Evolutionary conservation across 305 asterid species (phyloP).

Genomic region (Petunia hybrid): DNA sequence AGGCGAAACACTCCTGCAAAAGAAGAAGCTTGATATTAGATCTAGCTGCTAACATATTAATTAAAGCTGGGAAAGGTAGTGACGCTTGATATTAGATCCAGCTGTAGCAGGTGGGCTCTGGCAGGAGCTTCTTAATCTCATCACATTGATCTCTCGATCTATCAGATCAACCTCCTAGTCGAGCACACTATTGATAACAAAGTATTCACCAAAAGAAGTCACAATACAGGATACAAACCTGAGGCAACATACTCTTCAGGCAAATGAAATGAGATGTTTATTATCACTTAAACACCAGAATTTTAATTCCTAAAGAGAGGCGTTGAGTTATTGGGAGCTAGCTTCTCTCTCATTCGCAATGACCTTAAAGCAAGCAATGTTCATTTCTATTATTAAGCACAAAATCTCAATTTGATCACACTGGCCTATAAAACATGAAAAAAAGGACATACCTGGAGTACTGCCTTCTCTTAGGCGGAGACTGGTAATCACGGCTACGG

Average conservation of each 20-base stretch:
- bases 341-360: neutral
- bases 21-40: neutral
- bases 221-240: neutral
- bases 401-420: neutral
- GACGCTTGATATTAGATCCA: neutral
- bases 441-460: conserved; percentile 61
- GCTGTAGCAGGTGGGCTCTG: neutral
- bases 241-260: neutral
- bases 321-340: neutral
- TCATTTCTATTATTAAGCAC: neutral
- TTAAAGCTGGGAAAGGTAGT: neutral
- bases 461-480: conserved; percentile 69
- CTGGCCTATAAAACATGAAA: neutral
- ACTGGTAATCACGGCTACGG: conserved; percentile 70
- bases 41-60: neutral
- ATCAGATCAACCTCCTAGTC: neutral
- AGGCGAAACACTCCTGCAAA: conserved; percentile 75
- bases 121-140: neutral
- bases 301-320: neutral
- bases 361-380: neutral
- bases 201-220: neutral
- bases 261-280: neutral
- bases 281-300: neutral
- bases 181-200: neutral
- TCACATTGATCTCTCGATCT: conserved; percentile 6